A percentile compares a stretch with the other conserved stretches of the same genome.
Conservation (phyloP, 768 basidiomycete species). For the Sarcodon sp. region DNA sequence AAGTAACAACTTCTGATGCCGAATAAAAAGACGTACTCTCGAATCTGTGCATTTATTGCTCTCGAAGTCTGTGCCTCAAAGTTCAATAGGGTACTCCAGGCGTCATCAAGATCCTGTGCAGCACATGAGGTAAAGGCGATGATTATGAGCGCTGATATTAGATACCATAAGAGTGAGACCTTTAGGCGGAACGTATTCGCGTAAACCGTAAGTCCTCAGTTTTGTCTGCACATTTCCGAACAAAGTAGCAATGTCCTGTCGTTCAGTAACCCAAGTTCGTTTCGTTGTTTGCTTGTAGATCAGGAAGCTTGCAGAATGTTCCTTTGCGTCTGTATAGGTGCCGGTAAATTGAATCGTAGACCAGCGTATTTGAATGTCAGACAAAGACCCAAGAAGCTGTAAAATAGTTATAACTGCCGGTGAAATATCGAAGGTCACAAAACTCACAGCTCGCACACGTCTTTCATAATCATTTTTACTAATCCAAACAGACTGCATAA, state of each 20-base stretch:
- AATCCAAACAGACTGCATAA: slow-evolving; percentile 88
- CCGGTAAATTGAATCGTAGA: slow-evolving; percentile 48
- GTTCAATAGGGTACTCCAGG: slow-evolving; percentile 61
- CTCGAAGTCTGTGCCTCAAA: slow-evolving; percentile 71
- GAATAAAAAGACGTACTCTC: slow-evolving; percentile 45
- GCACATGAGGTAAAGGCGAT: not conserved
- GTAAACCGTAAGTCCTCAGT: slow-evolving; percentile 77
- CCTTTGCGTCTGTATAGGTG: slow-evolving; percentile 74
- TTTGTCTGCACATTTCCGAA: slow-evolving; percentile 94
- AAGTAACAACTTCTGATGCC: not conserved
- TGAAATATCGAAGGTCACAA: not conserved
- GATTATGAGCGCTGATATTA: not conserved
- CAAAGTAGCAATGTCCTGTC: slow-evolving; percentile 76
- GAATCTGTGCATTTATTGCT: slow-evolving; percentile 80
- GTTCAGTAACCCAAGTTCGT: slow-evolving; percentile 79
- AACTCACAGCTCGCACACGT: slow-evolving; percentile 55
- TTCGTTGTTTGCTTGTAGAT: slow-evolving; percentile 81
- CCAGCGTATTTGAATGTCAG: slow-evolving; percentile 63
- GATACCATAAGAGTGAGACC: slow-evolving; percentile 52
- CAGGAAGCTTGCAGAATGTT: slow-evolving; percentile 57
- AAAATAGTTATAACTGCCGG: not conserved
- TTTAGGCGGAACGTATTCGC: slow-evolving; percentile 67
- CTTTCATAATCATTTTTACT: slow-evolving; percentile 88
- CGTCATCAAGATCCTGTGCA: slow-evolving; percentile 53
- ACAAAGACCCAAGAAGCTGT: slow-evolving; percentile 56